Conservation (phyloP, 305 asterid genomes). For the Caryopteris hybrid region DNA sequence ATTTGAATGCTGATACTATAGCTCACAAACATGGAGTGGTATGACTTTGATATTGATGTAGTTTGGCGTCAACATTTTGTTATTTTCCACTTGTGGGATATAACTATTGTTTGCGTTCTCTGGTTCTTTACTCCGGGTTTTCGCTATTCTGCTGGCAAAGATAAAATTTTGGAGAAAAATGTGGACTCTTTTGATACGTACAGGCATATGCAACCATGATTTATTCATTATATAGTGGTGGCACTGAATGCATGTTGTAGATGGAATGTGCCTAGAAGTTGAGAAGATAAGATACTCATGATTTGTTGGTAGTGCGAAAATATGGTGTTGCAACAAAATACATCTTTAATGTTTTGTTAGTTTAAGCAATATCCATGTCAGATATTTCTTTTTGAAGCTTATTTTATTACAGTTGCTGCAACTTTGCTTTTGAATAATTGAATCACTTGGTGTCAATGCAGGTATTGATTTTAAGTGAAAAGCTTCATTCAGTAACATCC, state of each 20-base stretch:
- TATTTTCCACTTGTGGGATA: not conserved
- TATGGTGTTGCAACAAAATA: not conserved
- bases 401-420: no score
- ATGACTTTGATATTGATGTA: constrained; percentile 21
- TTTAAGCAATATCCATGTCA: not conserved
- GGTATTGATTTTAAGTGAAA: constrained; percentile 90
- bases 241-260: not conserved
- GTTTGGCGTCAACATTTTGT: not conserved
- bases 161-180: not conserved
- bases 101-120: not conserved
- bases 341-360: not conserved
- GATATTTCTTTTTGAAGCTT: not conserved
- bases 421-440: not conserved
- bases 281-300: no score
- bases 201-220: not conserved
- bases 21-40: constrained; percentile 99
- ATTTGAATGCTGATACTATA: constrained; percentile 64
- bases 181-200: not conserved
- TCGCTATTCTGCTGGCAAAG: not conserved
- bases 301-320: not conserved
- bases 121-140: not conserved
- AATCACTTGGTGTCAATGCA: constrained; percentile 21
- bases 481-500: constrained; percentile 81
- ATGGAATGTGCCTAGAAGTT: not conserved
- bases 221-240: not conserved